Evolutionary conservation across 768 basidiomycete species (phyloP), one percentile per base, ranked within the genome.

Genomic region (Agaricus bisporus): DNA sequence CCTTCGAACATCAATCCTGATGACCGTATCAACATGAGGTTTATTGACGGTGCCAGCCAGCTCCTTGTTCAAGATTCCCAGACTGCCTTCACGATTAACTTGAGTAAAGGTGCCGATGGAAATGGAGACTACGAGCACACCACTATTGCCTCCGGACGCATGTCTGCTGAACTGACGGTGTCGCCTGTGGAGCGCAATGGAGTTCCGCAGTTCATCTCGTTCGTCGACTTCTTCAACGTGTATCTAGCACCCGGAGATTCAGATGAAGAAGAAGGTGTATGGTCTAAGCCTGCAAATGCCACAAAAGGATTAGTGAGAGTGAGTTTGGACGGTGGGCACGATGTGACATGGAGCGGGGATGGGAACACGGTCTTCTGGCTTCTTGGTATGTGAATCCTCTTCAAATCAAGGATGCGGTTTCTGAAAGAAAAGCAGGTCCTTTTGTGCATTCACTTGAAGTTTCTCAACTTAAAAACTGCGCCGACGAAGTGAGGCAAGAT

Each of bases 311-410:
- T 88, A 52, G 75, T 75, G 3, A 75, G 86, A 32, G 54, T 88
- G 54, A 88, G 86, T 60, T 60, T 86, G 58, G 85, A 88, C 63
- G 87, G 87, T 15, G 87, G 86, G 0, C 87, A 89, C 59, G 83
- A 84, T 61, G 63, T 88, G 36, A 73, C 80, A 2, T 83, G 79
- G 70, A 84, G 79, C 32, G 61, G 75, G 10, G 82, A 88, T 62
- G 86, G 87, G 15, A 78, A 73, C 50, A 81, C 70, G 29, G 51
- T 88, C 32, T 85, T 86, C 57, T 89, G 87, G 87, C 78, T 89
- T 66, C 73, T 89, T 28, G 87, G 87, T 86, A 62, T 42, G 73
- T 48, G 12, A n/a, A n/a, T 28, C 41, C 6, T 44, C 39, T 5
- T 36, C 18, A 15, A 22, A 29, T 46, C 37, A 26, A 15, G 10